A percentile compares a stretch with the other conserved stretches of the same genome.
Conservation (phyloP, 768 basidiomycete species). For the Ephemerocybe angulata region DNA sequence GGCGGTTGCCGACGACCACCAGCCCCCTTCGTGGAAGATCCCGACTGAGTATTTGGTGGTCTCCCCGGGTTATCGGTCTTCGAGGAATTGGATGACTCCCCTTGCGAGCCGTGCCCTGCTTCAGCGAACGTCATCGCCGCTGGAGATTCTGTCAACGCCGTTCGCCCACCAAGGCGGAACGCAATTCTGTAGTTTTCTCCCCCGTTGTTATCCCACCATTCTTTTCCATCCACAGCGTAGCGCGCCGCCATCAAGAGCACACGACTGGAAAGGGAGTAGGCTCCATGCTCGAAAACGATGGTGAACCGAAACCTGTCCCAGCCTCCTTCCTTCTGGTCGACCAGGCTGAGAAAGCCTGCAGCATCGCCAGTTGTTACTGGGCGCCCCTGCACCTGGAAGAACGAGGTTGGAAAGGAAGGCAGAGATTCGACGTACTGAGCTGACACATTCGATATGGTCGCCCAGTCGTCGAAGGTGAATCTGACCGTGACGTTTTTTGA, state of each 20-base stretch:
- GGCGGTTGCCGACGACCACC: too few species aligned
- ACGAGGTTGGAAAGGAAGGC: conserved; percentile 30
- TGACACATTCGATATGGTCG: conserved; percentile 81
- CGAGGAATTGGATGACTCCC: too few species aligned
- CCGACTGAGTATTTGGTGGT: too few species aligned
- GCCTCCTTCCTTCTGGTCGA: conserved; percentile 13
- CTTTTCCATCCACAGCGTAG: conserved; percentile 42
- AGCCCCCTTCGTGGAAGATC: too few species aligned
- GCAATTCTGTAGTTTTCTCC: conserved; percentile 73
- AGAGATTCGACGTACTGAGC: conserved; percentile 46
- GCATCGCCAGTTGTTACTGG: conserved; percentile 13
- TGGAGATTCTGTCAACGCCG: background rate
- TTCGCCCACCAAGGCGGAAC: conserved; percentile 39
- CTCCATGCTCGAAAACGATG: conserved; percentile 71
- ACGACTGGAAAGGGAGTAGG: conserved; percentile 41
- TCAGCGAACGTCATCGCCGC: background rate
- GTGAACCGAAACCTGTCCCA: conserved; percentile 63
- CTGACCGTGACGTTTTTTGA: conserved; percentile 81
- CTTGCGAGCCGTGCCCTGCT: too few species aligned
- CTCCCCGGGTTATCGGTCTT: too few species aligned
- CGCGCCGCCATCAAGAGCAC: conserved; percentile 62
- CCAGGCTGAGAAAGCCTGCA: conserved; percentile 1
- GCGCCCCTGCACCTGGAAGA: conserved; percentile 6
- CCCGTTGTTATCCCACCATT: conserved; percentile 94
- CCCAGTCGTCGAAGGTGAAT: conserved; percentile 94